phyloP scores from a whole-genome alignment of 805 yeast genomes.

The Myxozyma melibiosi region DNA sequence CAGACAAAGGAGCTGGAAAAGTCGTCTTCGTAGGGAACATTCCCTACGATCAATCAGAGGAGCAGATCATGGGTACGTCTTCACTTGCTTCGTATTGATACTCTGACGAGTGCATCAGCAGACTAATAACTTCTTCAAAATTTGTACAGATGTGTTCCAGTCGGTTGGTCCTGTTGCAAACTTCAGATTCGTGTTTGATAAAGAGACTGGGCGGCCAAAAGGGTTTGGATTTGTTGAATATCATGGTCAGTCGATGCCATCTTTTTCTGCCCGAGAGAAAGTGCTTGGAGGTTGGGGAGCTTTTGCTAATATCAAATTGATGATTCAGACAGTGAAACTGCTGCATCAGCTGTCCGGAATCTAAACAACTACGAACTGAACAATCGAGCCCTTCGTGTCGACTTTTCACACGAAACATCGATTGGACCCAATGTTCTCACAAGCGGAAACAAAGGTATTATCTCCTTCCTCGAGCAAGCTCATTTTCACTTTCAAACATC shows the following conservation, averaged over 20 bases:
- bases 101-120: background rate
- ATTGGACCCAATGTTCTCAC: slow-evolving; percentile 28
- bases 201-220: slow-evolving; percentile 84
- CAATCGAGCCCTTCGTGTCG: slow-evolving; percentile 69
- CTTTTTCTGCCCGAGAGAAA: background rate
- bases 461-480: too few species aligned
- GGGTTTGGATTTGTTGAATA: slow-evolving; percentile 90
- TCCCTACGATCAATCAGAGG: slow-evolving; percentile 93
- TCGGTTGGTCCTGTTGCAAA: slow-evolving; percentile 87
- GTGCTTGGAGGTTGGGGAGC: too few species aligned
- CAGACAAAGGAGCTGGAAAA: slow-evolving; percentile 19
- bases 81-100: background rate
- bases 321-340: slow-evolving; percentile 65
- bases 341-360: slow-evolving; percentile 87
- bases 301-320: background rate
- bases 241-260: slow-evolving; percentile 45
- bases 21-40: slow-evolving; percentile 66
- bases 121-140: background rate
- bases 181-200: slow-evolving; percentile 78
- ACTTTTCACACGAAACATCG: slow-evolving; percentile 62
- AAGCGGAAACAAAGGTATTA: slow-evolving; percentile 11
- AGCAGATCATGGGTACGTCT: slow-evolving; percentile 70
- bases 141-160: slow-evolving; percentile 61
- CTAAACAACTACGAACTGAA: slow-evolving; percentile 78
- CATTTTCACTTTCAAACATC: slow-evolving; percentile 4